These are phyloP conservation scores for Ampelocalamus luodianensis DNA, from an alignment of 176 grass and related monocot genomes.

Conservation along the genomic window DNA sequence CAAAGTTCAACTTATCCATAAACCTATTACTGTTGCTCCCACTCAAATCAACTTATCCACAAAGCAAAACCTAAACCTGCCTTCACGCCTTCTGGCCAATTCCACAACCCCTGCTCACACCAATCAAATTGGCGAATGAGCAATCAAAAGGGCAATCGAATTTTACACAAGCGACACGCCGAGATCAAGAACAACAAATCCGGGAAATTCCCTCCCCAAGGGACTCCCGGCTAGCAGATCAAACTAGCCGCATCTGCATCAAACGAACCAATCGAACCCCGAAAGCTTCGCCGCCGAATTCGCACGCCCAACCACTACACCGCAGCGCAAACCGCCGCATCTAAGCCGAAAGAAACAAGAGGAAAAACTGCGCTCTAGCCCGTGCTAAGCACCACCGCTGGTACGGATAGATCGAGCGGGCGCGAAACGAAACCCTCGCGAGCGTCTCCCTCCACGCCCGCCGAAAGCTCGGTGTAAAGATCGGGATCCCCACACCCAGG, in stretches of 20 bases:
- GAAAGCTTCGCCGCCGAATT: background rate
- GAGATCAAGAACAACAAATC: background rate
- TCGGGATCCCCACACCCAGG: background rate
- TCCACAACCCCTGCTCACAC: background rate
- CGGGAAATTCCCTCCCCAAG: background rate
- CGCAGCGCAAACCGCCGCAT: background rate
- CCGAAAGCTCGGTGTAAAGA: slow-evolving; percentile 28
- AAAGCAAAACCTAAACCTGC: background rate
- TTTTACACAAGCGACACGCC: too few relatives aligned
- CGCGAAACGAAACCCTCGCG: background rate
- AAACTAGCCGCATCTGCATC: background rate
- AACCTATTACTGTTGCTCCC: background rate
- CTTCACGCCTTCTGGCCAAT: background rate
- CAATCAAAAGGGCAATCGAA: background rate
- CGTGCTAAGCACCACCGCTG: too few relatives aligned
- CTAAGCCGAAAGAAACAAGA: background rate
- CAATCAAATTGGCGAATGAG: background rate
- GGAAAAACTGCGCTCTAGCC: background rate
- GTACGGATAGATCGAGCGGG: slow-evolving; percentile 39
- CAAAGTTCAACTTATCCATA: background rate
- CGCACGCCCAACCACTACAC: background rate
- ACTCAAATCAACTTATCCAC: slow-evolving; percentile 1
- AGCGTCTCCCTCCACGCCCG: background rate
- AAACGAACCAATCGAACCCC: background rate
- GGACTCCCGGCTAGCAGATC: background rate